A percentile compares a stretch with the other conserved stretches of the same genome.
phyloP scores from a whole-genome alignment of 257 asterid genomes.

The Nicotiana benthamiana region DNA sequence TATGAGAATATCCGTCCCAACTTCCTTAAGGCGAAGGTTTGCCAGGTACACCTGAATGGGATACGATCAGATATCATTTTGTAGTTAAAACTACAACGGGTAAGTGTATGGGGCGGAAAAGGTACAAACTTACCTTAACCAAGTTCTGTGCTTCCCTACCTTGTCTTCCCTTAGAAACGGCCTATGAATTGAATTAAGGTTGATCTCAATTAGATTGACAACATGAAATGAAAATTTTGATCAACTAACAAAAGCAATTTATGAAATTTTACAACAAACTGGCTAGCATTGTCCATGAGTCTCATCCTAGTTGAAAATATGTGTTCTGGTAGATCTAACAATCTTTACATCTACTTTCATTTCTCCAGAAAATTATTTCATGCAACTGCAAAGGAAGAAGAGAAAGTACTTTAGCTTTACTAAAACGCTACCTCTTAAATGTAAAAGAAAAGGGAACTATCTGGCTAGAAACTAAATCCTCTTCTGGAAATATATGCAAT shows the following conservation, averaged over 20 bases:
- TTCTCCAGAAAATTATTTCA: not conserved
- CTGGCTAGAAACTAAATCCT: not conserved
- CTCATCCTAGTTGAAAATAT: not conserved
- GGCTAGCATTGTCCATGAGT: not conserved
- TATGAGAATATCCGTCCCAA: slow-evolving; percentile 62
- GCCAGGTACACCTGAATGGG: slow-evolving; percentile 74
- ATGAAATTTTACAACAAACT: not conserved
- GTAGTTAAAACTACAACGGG: not conserved
- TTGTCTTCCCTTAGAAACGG: slow-evolving; percentile 82
- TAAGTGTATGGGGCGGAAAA: not conserved
- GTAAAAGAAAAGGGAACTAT: not conserved
- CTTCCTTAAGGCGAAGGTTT: slow-evolving; percentile 87
- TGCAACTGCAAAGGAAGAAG: not conserved
- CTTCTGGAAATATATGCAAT: not conserved
- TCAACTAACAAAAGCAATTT: not conserved
- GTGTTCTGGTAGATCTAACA: not conserved
- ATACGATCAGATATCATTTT: slow-evolving; percentile 5
- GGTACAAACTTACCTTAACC: slow-evolving; percentile 45
- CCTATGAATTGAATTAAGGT: slow-evolving; percentile 33
- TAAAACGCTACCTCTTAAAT: not conserved
- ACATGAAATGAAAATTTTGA: not conserved
- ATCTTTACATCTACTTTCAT: not conserved
- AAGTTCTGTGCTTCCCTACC: slow-evolving; percentile 88
- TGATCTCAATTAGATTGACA: not conserved
- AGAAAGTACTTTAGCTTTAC: not conserved